phyloP scores from a whole-genome alignment of 2,329 filamentous ascomycete genomes.

The Fusarium coicis region DNA sequence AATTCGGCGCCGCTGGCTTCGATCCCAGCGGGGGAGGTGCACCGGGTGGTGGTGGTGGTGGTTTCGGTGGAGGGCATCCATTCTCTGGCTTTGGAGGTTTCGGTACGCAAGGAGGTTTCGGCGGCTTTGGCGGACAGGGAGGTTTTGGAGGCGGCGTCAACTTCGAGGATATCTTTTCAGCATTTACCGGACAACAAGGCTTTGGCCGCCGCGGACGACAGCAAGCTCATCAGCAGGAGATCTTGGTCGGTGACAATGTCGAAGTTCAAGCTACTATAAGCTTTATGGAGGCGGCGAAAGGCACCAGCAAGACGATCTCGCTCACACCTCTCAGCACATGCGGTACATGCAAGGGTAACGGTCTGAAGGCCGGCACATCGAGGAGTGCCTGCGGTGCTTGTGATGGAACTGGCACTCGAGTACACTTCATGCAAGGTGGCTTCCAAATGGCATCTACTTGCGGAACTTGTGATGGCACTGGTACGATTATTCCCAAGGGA shows the following conservation, averaged over 20 bases:
- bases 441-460: slow-evolving; percentile 98
- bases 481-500: slow-evolving; percentile 79
- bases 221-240: slow-evolving; percentile 79
- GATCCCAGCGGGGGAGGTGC: slow-evolving; percentile 75
- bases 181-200: slow-evolving; percentile 72
- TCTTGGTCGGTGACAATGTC: slow-evolving; percentile 94
- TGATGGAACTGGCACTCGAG: slow-evolving; percentile 84
- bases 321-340: slow-evolving; percentile 86
- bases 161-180: slow-evolving; percentile 94
- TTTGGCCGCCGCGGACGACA: slow-evolving; percentile 61
- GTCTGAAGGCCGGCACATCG: slow-evolving; percentile 83
- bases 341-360: slow-evolving; percentile 83
- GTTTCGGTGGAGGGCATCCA: slow-evolving; percentile 72
- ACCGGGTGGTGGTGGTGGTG: slow-evolving; percentile 68
- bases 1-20: slow-evolving; percentile 89
- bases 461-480: slow-evolving; percentile 80
- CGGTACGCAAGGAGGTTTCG: slow-evolving; percentile 32
- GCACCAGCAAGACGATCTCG: slow-evolving; percentile 85
- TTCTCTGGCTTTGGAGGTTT: slow-evolving; percentile 64
- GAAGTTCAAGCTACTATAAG: slow-evolving; percentile 93
- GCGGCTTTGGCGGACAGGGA: slow-evolving; percentile 56
- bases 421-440: slow-evolving; percentile 90
- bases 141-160: slow-evolving; percentile 88
- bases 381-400: slow-evolving; percentile 80
- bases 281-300: slow-evolving; percentile 96